Percentiles rank a stretch among this genome's conserved stretches.
Evolutionary conservation across 768 basidiomycete species (phyloP).

Genomic region (Mycena latifolia): DNA sequence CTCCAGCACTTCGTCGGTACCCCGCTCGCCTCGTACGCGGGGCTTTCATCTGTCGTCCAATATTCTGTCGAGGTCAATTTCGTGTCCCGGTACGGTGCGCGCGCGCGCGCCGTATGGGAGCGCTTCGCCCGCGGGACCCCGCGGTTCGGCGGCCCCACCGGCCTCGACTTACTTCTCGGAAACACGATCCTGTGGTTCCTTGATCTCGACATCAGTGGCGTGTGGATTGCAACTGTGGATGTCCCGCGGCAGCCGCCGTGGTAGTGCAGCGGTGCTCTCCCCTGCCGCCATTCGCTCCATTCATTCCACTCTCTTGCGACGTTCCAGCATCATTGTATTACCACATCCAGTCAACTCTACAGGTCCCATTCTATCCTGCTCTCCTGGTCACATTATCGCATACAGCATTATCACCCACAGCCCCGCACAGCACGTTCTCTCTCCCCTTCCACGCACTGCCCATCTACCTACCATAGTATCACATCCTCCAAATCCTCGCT

Average conservation of each 20-base stretch:
- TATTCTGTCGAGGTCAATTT: background rate
- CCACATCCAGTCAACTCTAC: too few species aligned
- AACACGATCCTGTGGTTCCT: conserved; percentile 15
- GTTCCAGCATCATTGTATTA: too few species aligned
- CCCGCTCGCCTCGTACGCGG: background rate
- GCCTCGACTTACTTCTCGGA: conserved; percentile 11
- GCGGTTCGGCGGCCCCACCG: conserved; percentile 2
- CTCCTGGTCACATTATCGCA: too few species aligned
- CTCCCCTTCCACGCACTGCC: too few species aligned
- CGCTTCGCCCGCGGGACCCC: background rate
- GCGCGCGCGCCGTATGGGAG: background rate
- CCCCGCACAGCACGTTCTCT: background rate
- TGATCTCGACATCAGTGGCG: background rate
- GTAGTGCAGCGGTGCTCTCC: too few species aligned
- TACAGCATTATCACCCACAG: too few species aligned
- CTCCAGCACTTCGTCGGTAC: conserved; percentile 8
- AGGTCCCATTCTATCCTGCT: too few species aligned
- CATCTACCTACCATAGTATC: too few species aligned
- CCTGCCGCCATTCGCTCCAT: too few species aligned
- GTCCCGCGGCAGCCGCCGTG: background rate
- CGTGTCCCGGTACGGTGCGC: background rate
- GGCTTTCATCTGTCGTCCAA: background rate
- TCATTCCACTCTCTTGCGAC: too few species aligned
- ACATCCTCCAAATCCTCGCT: too few species aligned
- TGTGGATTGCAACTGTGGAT: conserved; percentile 18